A percentile compares a stretch with the other conserved stretches of the same genome.
Conservation (phyloP, 768 basidiomycete genomes). For the Tricholoma sp. region DNA sequence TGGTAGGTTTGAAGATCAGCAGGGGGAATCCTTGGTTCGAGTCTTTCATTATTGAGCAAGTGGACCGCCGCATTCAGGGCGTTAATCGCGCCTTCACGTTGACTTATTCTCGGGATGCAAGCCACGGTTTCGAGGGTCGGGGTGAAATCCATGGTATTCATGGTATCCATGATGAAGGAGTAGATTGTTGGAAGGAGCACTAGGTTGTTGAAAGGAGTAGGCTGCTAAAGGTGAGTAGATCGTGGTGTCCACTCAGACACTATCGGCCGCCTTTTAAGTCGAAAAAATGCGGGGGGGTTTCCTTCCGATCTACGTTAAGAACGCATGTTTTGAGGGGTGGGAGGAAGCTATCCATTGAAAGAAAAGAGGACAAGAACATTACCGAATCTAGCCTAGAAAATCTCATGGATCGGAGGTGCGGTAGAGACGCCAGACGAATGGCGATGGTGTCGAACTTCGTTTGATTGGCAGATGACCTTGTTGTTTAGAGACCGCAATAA, state of each 20-base stretch:
- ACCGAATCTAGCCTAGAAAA: neutral
- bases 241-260: neutral
- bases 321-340: neutral
- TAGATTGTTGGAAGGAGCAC: neutral
- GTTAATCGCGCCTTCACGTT: neutral
- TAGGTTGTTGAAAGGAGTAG: neutral
- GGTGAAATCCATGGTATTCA: neutral
- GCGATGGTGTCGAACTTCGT: neutral
- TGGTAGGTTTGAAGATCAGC: neutral
- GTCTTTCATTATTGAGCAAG: neutral
- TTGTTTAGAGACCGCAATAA: neutral
- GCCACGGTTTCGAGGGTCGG: neutral
- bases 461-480: neutral
- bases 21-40: neutral
- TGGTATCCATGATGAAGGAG: too few species aligned
- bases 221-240: neutral
- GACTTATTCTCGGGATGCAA: neutral
- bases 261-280: neutral
- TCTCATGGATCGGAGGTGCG: neutral
- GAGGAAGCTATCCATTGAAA: neutral
- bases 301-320: neutral
- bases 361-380: neutral
- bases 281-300: too few species aligned
- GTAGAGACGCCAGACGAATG: neutral
- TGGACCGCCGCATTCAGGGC: neutral